Evolutionary conservation across 257 asterid species (phyloP), one percentile per base, ranked within the genome.

Genomic region (Forsythia viridissima): DNA sequence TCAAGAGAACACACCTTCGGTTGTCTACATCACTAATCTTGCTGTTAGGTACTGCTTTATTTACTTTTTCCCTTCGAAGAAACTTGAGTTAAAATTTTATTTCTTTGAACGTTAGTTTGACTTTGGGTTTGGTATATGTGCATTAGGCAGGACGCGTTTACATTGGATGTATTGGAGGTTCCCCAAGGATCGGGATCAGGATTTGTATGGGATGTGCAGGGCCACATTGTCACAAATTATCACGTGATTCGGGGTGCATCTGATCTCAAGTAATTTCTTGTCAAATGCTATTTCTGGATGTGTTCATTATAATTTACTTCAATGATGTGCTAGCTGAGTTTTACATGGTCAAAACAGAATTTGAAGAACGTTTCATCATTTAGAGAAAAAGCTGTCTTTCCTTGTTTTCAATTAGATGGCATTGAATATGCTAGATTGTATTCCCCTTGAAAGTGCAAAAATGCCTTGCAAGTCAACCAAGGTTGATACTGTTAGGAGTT

Each of bases 151-250:
- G 99, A 96, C 61, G 94, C 92, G 8, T 92, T 96, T 83, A 93
- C 99, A 2, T 85, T 96, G 87, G 98, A 96, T 86, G 89, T 93
- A 78, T 83, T 96, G 85, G 97, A 93, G 92, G 98, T 95, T 81
- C 98, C 98, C 15, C 99, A 92, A 82, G 99, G 98, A 63, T 93
- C 97, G 5, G 98, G 99, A 69, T 96, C 98, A 39, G 99, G 99
- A 74, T 96, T 96, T 80, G 89, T 93, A 36, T 93, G 99, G 99
- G 98, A 93, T 79, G 73, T 69, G 41, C 83, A 85, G 63, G 99
- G 99, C 2, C 93, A 96, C 71, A 71, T 93, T 72, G 98, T 96
- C 41, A 93, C 99, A 71, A 96, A 96, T 83, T 93, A 88, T 90
- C 99, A 96, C 80, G 97, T 93, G 87, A 96, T 96, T 82, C 93